A percentile compares a stretch with the other conserved stretches of the same genome.
Conservation (phyloP, 129 eudicot genomes). For the Tagetes erecta region DNA sequence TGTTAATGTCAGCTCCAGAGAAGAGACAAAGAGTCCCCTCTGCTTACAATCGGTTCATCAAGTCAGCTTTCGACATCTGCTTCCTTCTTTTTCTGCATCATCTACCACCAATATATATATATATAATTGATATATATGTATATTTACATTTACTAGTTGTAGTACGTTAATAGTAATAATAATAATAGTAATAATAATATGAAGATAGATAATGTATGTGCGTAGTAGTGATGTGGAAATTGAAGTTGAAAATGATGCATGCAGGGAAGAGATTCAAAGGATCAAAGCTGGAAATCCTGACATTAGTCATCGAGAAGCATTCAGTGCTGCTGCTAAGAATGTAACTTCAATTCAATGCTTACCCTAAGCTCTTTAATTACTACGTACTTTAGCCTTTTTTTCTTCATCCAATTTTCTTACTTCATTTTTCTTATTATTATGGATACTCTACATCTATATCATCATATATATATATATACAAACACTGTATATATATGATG, state of each 20-base stretch:
- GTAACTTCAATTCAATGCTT: constrained; percentile 23
- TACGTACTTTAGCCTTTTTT: not conserved
- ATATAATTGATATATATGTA: too few relatives aligned
- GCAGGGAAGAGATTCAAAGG: constrained; percentile 83
- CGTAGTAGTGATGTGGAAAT: too few relatives aligned
- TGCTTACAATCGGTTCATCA: constrained; percentile 87
- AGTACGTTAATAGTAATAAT: too few relatives aligned
- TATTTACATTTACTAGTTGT: too few relatives aligned
- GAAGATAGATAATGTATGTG: too few relatives aligned
- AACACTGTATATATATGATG: too few relatives aligned
- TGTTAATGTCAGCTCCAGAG: constrained; percentile 65
- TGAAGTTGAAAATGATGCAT: not conserved
- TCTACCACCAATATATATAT: not conserved
- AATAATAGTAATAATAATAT: too few relatives aligned
- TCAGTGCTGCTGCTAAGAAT: constrained; percentile 83
- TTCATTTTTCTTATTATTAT: not conserved
- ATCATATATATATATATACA: too few relatives aligned
- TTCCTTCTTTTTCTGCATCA: not conserved
- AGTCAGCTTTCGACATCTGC: constrained; percentile 48
- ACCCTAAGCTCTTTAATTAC: not conserved
- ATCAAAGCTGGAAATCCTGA: constrained; percentile 82
- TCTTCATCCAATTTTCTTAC: not conserved
- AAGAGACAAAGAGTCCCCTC: constrained; percentile 91
- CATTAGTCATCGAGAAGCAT: constrained; percentile 79
- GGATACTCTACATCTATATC: too few relatives aligned